Base-by-base conservation (phyloP, 2,329 filamentous ascomycete species). In the Parascedosporium putredinis region DNA sequence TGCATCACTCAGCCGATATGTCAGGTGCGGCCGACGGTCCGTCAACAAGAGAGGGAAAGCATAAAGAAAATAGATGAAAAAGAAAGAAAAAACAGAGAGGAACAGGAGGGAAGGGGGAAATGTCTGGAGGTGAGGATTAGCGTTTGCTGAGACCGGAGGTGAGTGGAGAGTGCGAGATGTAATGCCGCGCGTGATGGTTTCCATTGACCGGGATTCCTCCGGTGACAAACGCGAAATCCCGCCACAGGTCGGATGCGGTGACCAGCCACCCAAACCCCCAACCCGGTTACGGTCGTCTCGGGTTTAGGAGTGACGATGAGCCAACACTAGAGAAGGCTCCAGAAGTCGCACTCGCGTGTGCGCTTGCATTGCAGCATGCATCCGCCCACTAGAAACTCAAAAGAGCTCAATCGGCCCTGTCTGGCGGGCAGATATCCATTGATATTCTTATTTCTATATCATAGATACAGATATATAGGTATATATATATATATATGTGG, bases 331-430 rank as follows among this genome's bases (percentile, higher is more conserved):
- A 20, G 38, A 42, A 42, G 23, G 16, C 38, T 42, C 20, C 38
- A 42, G 38, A 42, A 42, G 7, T 12, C 16, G 12, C 18, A 16
- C 38, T 42, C 38, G 20, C 38, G 10, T 22, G 38, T 42, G 38
- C 38, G 8, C 38, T 42, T 42, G 38, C 38, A 42, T 42, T 42
- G 38, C 38, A 20, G 38, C 38, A 18, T 42, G 38, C 38, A 22
- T 42, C 16, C 18, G 18, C 23, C 38, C 4, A 42, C 20, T 20
- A 24, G 38, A 20, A 16, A 10, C 34, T 20, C 16, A 36, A 12
- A 14, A 36, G n/a, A 18, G 33, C n/a, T 14, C 33, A 14, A 36
- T 18, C n/a, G 20, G 5, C 38, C 38, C 20, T 20, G 38, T 31
- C 27, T 12, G 6, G 27, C 12, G 27, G 12, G 27, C 27, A 31